A percentile compares a stretch with the other conserved stretches of the same genome.
Evolutionary conservation across 106 monocot species (phyloP).

Genomic region (Agapanthus africanus): DNA sequence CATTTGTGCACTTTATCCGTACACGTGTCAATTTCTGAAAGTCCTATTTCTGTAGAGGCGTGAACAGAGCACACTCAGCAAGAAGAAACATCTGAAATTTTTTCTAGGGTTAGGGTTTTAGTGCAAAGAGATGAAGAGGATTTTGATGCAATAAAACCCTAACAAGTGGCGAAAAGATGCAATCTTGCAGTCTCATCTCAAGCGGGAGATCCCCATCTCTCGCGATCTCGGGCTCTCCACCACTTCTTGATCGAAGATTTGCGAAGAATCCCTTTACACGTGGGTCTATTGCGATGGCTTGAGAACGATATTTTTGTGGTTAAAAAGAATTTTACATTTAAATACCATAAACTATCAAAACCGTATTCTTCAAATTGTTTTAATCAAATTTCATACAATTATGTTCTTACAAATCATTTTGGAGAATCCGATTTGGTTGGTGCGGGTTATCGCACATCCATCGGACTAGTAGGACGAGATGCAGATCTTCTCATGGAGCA

Average conservation of each 20-base stretch:
- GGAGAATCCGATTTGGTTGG: no score
- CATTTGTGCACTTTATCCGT: background rate
- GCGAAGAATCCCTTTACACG: background rate
- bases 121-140: background rate
- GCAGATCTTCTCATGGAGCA: no score
- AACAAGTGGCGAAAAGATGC: conserved; percentile 4
- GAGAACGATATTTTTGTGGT: no score
- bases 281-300: conserved; percentile 4
- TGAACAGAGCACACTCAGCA: background rate
- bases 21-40: conserved; percentile 2
- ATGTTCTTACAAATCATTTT: no score
- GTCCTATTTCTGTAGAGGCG: background rate
- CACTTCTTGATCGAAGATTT: background rate
- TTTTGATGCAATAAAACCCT: background rate
- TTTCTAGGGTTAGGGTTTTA: background rate
- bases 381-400: no score
- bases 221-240: conserved; percentile 1
- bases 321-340: no score
- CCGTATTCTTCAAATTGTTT: no score
- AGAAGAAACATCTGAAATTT: background rate
- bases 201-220: conserved; percentile 11
- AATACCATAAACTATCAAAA: no score
- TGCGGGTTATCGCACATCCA: no score
- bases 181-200: conserved; percentile 1
- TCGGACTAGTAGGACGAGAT: no score